phyloP scores from a whole-genome alignment of 352 stramenopile species.

The Aphanomyces cochlioides region DNA sequence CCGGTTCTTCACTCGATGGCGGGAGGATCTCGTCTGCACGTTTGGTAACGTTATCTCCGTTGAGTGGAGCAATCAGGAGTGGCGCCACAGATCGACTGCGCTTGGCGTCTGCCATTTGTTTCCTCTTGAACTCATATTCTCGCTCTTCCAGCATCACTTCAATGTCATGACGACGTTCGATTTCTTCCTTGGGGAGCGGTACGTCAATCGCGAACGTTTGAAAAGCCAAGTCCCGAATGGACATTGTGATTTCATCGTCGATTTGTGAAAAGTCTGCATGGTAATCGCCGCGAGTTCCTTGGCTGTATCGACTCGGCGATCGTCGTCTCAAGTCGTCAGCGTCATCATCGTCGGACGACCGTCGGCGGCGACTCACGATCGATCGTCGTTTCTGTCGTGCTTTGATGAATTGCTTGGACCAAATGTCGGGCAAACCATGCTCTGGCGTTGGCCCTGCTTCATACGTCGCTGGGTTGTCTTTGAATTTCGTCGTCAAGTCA shows the following conservation, averaged over 20 bases:
- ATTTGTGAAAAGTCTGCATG: background rate
- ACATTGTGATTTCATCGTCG: constrained; percentile 10
- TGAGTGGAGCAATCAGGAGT: constrained; percentile 13
- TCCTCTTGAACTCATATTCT: background rate
- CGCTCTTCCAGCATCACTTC: constrained; percentile 21
- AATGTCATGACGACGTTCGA: constrained; percentile 9
- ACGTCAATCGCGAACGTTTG: background rate
- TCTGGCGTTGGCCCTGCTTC: background rate
- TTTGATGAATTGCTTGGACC: constrained; percentile 24
- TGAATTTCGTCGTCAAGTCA: constrained; percentile 19
- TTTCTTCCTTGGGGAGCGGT: constrained; percentile 14
- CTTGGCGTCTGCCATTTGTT: background rate
- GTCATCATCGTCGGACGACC: background rate
- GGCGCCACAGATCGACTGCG: background rate
- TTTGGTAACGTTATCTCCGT: background rate
- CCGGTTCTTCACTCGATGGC: background rate
- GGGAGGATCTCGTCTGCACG: background rate
- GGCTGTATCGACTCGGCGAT: background rate
- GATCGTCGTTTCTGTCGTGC: constrained; percentile 1
- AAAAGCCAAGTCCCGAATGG: constrained; percentile 7
- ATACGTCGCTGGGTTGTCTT: constrained; percentile 21
- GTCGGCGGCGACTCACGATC: background rate
- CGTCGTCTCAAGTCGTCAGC: too few species aligned
- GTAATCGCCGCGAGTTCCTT: background rate
- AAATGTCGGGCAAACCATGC: constrained; percentile 15